Conservation (phyloP, 2,329 filamentous ascomycete species). For the Coleophoma crateriformis region DNA sequence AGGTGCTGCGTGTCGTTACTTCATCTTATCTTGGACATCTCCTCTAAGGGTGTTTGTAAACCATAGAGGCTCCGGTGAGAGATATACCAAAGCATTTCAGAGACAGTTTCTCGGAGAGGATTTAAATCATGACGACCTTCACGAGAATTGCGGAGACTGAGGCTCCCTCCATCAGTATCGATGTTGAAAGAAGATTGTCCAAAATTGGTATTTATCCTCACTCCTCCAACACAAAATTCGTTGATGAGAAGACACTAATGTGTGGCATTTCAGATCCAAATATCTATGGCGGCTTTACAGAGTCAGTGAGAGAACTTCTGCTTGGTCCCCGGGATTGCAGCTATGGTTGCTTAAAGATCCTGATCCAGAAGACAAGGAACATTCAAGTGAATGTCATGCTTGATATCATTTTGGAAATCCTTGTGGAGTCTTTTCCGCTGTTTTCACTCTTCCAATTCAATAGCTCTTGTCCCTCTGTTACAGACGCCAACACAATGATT, state of each 20-base stretch:
- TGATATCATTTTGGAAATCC: neutral
- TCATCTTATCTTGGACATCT: no score
- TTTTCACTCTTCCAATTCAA: neutral
- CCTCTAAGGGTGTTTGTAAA: no score
- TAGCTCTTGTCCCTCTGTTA: neutral
- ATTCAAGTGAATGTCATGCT: neutral
- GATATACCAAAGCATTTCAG: no score
- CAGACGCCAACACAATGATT: neutral
- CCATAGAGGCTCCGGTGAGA: no score
- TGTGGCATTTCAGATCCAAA: constrained; percentile 49
- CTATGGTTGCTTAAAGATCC: no score
- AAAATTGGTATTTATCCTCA: constrained; percentile 44
- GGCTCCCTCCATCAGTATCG: constrained; percentile 58
- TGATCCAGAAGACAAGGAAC: no score
- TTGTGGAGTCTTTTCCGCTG: neutral
- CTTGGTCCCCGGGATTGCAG: neutral
- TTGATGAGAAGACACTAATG: neutral
- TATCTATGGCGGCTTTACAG: constrained; percentile 80
- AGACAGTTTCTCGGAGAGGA: no score
- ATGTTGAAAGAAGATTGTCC: constrained; percentile 59
- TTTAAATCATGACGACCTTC: constrained; percentile 60
- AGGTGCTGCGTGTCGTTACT: no score
- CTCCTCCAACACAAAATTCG: neutral
- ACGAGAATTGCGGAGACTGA: constrained; percentile 59
- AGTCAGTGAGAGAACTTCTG: constrained; percentile 44